phyloP scores from a whole-genome alignment of 345 rosid species.

The Brassica napus region DNA sequence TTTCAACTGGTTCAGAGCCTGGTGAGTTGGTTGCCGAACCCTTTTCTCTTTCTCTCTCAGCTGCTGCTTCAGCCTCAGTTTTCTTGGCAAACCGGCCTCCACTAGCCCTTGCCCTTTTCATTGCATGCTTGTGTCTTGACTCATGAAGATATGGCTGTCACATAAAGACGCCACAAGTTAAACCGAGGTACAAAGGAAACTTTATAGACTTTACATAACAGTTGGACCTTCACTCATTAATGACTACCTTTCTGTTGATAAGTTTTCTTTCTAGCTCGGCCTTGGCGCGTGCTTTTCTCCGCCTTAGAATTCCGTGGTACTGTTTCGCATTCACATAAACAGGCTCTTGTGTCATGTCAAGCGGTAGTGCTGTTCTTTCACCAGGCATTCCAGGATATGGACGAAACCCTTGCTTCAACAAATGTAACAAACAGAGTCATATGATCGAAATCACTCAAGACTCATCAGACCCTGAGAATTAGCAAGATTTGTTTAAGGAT shows the following conservation, averaged over 20 bases:
- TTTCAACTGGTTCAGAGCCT: conserved; percentile 34
- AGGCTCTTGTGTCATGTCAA: conserved; percentile 89
- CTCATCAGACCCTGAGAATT: not conserved
- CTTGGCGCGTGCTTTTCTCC: conserved; percentile 94
- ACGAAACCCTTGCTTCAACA: conserved; percentile 63
- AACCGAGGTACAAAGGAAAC: not conserved
- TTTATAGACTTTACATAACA: not conserved
- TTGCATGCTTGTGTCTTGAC: conserved; percentile 95
- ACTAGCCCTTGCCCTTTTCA: conserved; percentile 79
- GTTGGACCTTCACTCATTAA: not conserved
- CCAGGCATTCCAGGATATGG: conserved; percentile 75
- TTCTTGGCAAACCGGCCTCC: conserved; percentile 98
- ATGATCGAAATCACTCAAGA: not conserved
- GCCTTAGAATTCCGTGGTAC: conserved; percentile 86
- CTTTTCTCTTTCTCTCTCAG: conserved; percentile 34
- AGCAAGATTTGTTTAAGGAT: not conserved
- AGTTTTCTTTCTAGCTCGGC: conserved; percentile 89
- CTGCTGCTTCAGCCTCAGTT: conserved; percentile 46
- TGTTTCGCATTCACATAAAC: conserved; percentile 98
- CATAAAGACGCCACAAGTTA: not conserved
- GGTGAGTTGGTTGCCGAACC: conserved; percentile 34
- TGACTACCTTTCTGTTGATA: conserved; percentile 69
- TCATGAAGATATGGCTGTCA: conserved; percentile 95
- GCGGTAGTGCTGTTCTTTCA: conserved; percentile 81
- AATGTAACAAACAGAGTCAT: not conserved